Conservation (phyloP, 164 flowering plant genomes). For the Nelumbo lutea region DNA sequence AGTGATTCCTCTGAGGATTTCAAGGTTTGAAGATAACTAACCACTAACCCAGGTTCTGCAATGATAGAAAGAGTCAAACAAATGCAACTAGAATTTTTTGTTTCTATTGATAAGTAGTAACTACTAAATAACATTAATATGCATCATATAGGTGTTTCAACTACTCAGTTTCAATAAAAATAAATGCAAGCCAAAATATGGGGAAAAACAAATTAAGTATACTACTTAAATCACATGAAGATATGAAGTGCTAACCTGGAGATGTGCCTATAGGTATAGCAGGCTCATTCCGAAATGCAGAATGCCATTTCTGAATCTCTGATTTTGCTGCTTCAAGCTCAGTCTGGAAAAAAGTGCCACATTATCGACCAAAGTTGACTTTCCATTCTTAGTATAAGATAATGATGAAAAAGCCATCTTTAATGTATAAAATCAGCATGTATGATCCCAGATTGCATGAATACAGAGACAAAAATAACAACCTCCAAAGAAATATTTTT, state of each 20-base stretch:
- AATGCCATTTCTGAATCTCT: slow-evolving; percentile 87
- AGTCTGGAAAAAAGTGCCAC: slow-evolving; percentile 34
- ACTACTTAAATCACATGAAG: neutral
- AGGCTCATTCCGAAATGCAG: slow-evolving; percentile 74
- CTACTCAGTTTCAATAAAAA: no score
- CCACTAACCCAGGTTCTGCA: slow-evolving; percentile 57
- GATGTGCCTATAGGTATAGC: slow-evolving; percentile 3
- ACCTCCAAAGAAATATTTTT: no score
- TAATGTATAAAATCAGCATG: neutral
- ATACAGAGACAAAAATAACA: no score
- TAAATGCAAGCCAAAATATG: no score
- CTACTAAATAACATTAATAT: no score
- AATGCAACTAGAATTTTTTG: neutral
- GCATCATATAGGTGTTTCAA: no score
- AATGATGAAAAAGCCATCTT: neutral
- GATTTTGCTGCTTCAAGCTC: slow-evolving; percentile 82
- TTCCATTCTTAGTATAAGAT: neutral
- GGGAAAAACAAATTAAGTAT: no score
- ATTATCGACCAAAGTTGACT: neutral
- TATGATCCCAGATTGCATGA: neutral
- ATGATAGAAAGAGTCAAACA: neutral
- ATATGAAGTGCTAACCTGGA: slow-evolving; percentile 5
- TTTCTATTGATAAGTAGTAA: no score
- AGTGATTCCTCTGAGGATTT: slow-evolving; percentile 60
- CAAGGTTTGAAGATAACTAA: slow-evolving; percentile 49